Conservation (phyloP, 2,329 filamentous ascomycete species). For the Ophiognomonia clavigignenti-juglandacearum region DNA sequence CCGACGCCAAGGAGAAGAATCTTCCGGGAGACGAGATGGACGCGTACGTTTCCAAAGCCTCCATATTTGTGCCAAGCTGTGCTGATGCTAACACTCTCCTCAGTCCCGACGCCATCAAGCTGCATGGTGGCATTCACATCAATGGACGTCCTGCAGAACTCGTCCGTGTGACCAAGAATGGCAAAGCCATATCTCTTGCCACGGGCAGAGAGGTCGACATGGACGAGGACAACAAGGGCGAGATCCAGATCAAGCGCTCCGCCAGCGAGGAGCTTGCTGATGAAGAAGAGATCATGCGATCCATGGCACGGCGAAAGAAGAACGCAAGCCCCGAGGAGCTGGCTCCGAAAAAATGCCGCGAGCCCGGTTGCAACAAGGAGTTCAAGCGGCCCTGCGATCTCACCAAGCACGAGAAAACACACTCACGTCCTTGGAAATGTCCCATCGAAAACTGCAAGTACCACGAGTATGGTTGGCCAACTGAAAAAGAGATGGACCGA, state of each 20-base stretch:
- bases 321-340: slow-evolving; percentile 82
- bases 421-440: slow-evolving; percentile 96
- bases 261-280: slow-evolving; percentile 67
- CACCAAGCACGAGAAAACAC: slow-evolving; percentile 97
- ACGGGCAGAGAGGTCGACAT: slow-evolving; percentile 61
- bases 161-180: slow-evolving; percentile 75
- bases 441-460: slow-evolving; percentile 80
- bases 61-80: slow-evolving; percentile 9
- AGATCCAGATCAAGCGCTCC: slow-evolving; percentile 60
- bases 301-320: slow-evolving; percentile 95
- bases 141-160: slow-evolving; percentile 82
- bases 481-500: slow-evolving; percentile 94
- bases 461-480: slow-evolving; percentile 85
- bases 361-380: slow-evolving; percentile 76
- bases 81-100: slow-evolving; percentile 21
- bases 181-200: slow-evolving; percentile 72
- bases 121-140: slow-evolving; percentile 75
- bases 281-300: slow-evolving; percentile 78
- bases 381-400: slow-evolving; percentile 97
- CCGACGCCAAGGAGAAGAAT: slow-evolving; percentile 65
- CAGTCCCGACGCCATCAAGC: slow-evolving; percentile 64
- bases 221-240: slow-evolving; percentile 40
- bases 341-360: slow-evolving; percentile 70
- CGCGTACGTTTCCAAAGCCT: slow-evolving; percentile 39
- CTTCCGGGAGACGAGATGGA: slow-evolving; percentile 54